Base-by-base conservation (phyloP, 2,329 filamentous ascomycete genomes). In the Talaromyces sp. region DNA sequence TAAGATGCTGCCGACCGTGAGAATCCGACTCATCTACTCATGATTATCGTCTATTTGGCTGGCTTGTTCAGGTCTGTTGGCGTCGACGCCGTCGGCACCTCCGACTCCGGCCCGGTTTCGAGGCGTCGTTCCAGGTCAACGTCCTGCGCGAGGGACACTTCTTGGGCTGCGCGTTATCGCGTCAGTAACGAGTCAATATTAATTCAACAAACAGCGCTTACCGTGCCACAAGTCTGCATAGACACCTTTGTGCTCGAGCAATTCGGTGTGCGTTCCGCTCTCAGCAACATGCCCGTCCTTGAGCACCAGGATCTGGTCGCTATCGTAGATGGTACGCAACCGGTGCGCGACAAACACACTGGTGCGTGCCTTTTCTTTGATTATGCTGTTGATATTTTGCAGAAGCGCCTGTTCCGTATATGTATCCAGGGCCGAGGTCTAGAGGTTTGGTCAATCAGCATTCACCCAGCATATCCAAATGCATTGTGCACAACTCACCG, bases 271-370 rank as follows among this genome's bases (percentile, higher is more conserved):
- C 17, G 90, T 96, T 15, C 95, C 95, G 74, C 85, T 87, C 78
- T 98, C 95, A 2, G 88, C 91, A n/a, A 98, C 92, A 15, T 80
- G 81, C 0, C 95, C 95, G 63, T 90, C 88, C 72, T 88, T 89
- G 61, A 98, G 79, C 42, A 98, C 95, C 69, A 98, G 93, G 68
- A 98, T 98, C 68, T 93, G 80, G 75, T 98, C 90, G 44, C 91
- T 91, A 70, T 98, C 95, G 70, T 91, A 96, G 66, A 99, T 97
- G 0, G 95, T 98, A 58, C 93, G 85, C 63, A 99, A 78, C 19
- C 95, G 85, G 75, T 98, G 95, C 7, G 95, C 95, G 5, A 99
- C 90, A 72, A 98, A 98, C 0, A 99, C 91, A 67, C 92, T 97
- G 0, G 95, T 98, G 61, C 93, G 85, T 3, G 82, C 81, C 79